Evolutionary conservation across 208 protist species (phyloP).

Genomic region (Wallacemonas sp.): DNA sequence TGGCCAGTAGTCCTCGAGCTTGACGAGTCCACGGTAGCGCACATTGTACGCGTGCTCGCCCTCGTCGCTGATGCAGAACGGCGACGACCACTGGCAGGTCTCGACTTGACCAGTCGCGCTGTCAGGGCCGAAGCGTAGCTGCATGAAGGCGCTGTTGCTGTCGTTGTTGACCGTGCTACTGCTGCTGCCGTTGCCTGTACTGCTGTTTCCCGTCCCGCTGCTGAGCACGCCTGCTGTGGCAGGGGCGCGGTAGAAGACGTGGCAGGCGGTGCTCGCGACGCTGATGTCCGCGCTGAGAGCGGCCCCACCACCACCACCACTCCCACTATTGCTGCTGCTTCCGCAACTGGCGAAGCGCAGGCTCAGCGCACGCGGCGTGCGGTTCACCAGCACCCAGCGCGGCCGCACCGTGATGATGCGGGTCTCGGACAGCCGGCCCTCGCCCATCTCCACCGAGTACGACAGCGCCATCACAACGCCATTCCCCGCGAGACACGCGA

Average conservation of each 20-base stretch:
- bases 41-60: conserved; percentile 59
- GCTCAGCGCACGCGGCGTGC: conserved; percentile 35
- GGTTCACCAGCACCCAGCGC: conserved; percentile 75
- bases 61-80: conserved; percentile 46
- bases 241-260: conserved; percentile 9
- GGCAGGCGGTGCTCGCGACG: conserved; percentile 7
- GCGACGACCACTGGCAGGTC: conserved; percentile 40
- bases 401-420: conserved; percentile 60
- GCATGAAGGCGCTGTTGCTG: conserved; percentile 15
- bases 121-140: conserved; percentile 18
- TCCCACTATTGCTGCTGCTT: not conserved
- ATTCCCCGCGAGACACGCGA: conserved; percentile 22
- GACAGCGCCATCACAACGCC: conserved; percentile 45
- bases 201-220: not conserved
- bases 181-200: not conserved
- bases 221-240: not conserved
- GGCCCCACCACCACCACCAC: conserved; percentile 10
- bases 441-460: conserved; percentile 57
- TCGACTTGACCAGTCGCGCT: conserved; percentile 27
- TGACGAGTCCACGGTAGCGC: conserved; percentile 35
- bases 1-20: conserved; percentile 47
- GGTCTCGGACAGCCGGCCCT: conserved; percentile 45
- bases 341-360: conserved; percentile 19
- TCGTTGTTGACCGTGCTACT: not conserved
- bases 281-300: conserved; percentile 14